These are phyloP conservation scores for Pelargonium australe DNA, from an alignment of 441 rosid genomes.

Conservation along the genomic window DNA sequence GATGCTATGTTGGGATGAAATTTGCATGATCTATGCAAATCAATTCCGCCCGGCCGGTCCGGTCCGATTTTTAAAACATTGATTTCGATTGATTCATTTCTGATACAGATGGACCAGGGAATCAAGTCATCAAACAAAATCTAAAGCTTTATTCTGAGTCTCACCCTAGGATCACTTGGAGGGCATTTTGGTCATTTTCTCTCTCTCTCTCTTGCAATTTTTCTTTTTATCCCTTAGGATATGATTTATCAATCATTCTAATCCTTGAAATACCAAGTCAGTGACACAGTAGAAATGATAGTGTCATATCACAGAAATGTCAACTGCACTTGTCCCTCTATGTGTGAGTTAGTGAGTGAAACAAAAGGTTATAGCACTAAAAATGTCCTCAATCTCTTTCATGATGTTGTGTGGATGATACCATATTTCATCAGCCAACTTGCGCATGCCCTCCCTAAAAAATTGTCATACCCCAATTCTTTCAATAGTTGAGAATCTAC, in stretches of 20 bases:
- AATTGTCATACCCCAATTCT: slow-evolving; percentile 8
- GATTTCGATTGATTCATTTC: too few species aligned
- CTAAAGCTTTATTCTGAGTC: too few species aligned
- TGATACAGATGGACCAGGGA: too few species aligned
- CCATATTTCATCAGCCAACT: neutral
- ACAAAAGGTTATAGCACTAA: neutral
- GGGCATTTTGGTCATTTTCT: too few species aligned
- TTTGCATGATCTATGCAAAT: too few species aligned
- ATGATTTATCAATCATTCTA: neutral
- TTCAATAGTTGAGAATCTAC: slow-evolving; percentile 28
- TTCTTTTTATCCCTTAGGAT: too few species aligned
- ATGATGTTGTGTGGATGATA: neutral
- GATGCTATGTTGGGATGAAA: too few species aligned
- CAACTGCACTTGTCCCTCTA: neutral
- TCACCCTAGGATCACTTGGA: too few species aligned
- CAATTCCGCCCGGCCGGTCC: too few species aligned
- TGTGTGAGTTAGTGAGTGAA: neutral
- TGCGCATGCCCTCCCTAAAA: neutral
- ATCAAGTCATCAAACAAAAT: too few species aligned
- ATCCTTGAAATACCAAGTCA: neutral
- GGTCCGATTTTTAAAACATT: too few species aligned
- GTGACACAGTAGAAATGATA: neutral
- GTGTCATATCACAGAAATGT: neutral
- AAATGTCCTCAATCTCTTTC: slow-evolving; percentile 1
- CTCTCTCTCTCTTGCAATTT: too few species aligned